Evolutionary conservation across 352 stramenopile species (phyloP), one percentile per base, ranked within the genome.

Genomic region (Phytophthora sp.): DNA sequence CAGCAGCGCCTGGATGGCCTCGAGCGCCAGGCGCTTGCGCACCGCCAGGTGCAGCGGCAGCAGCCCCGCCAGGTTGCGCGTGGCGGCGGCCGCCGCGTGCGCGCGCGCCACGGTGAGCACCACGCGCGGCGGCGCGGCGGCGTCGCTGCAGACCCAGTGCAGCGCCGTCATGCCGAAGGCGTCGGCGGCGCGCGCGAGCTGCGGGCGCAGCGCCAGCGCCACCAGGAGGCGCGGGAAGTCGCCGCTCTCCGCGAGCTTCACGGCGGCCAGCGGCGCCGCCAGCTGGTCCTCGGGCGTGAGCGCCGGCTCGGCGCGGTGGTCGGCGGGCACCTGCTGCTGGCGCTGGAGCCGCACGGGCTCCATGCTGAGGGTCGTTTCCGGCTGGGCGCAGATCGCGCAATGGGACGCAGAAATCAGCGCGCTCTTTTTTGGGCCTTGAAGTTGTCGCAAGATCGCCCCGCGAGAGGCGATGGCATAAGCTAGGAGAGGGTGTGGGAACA

Each of bases 111-210:
- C 62, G 12, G 72, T 69, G n/a, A 79, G 51, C 24, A 92, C 51
- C 5, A 85, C 78, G 11, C 66, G 78, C 41, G 76, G 49, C 39
- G 82, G 67, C 15, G 81, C 84, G 43, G 61, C 66, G 5, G 71
- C 46, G 23, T 88, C 78, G 15, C 80, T 92, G 59, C 86, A 94
- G 44, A 84, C 69, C 86, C 86, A 94, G 56, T 94, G 86, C n/a
- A 94, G 69, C 42, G 84, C 76, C 28, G 88, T 89, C 86, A 94
- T 94, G 39, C 84, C 86, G 45, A 90, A 91, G 65, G 76, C 69
- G 55, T 87, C 77, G 13, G 61, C 55, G 9, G 70, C 73, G 20
- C 71, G 60, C 20, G 81, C 79, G 20, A 91, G 69, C 39, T 60
- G 53, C 0, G 76, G 76, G 12, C 66, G 67, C 42, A 84, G 68